Conservation (phyloP, 169 alveolate genomes). For the Plasmodium fragile region DNA sequence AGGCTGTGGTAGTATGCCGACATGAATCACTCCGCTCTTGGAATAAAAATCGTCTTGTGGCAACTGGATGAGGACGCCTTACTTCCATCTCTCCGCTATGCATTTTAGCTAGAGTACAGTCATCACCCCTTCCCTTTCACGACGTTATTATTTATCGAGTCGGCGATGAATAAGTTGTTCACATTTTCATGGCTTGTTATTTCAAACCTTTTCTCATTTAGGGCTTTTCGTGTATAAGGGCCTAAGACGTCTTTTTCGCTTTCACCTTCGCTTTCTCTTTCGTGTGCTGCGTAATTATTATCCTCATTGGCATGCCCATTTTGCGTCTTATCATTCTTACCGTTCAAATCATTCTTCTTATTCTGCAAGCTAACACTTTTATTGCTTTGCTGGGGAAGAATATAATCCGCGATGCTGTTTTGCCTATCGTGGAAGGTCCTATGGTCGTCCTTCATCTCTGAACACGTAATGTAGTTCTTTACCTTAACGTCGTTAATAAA, state of each 20-base stretch:
- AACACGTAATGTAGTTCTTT: neutral
- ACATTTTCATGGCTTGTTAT: neutral
- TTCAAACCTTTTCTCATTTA: neutral
- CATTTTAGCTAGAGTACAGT: neutral
- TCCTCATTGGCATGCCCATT: neutral
- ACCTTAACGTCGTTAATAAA: constrained; percentile 40
- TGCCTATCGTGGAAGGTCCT: neutral
- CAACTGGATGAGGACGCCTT: neutral
- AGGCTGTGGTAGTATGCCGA: no score
- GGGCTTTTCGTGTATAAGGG: neutral
- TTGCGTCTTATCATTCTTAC: neutral
- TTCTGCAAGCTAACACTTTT: neutral
- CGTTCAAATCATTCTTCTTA: neutral
- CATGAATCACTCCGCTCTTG: neutral
- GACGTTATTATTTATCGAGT: constrained; percentile 14
- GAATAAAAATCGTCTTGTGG: neutral
- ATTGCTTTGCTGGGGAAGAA: neutral
- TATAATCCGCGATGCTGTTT: neutral
- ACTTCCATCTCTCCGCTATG: neutral
- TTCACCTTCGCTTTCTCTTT: neutral
- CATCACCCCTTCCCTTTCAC: neutral
- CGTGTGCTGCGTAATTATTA: neutral
- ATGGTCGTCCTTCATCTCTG: neutral
- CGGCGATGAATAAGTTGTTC: neutral
- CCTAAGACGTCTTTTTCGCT: neutral